These are phyloP conservation scores for Bryoerythrophyllum caledonicum DNA, from an alignment of 225 moss, liverwort and hornwort genomes.

Conservation along the genomic window DNA sequence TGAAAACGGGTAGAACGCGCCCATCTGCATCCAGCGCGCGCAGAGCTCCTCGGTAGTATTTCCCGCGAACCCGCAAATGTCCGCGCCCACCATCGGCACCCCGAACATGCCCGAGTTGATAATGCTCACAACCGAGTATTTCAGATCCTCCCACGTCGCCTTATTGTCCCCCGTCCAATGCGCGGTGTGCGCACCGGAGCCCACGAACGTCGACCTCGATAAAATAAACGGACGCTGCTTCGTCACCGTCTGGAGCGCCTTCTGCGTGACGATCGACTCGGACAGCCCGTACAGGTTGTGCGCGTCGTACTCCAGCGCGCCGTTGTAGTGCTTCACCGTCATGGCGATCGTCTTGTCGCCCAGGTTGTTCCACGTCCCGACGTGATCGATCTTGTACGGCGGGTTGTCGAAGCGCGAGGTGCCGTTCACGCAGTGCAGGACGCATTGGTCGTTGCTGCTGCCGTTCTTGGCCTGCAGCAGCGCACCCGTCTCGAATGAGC, in stretches of 20 bases:
- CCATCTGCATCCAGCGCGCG: conserved; percentile 71
- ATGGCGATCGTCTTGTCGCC: conserved; percentile 67
- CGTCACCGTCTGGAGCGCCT: conserved; percentile 44
- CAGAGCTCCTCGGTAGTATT: conserved; percentile 85
- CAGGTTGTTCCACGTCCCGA: conserved; percentile 35
- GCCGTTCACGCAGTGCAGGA: conserved; percentile 47
- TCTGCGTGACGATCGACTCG: conserved; percentile 61
- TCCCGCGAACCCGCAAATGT: conserved; percentile 72
- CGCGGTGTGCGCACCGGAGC: conserved; percentile 74
- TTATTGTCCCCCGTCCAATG: conserved; percentile 93
- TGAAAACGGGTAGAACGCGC: conserved; percentile 83
- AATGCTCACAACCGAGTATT: conserved; percentile 65
- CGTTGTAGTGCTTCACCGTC: conserved; percentile 59
- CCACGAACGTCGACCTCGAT: conserved; percentile 71
- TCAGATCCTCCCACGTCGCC: conserved; percentile 73
- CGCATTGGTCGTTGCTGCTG: conserved; percentile 31
- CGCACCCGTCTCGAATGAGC: conserved; percentile 32
- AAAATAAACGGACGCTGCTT: conserved; percentile 76
- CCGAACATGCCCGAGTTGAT: conserved; percentile 77
- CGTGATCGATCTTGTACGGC: conserved; percentile 70
- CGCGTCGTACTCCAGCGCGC: conserved; percentile 74
- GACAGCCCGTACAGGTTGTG: conserved; percentile 85
- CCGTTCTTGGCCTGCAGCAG: background rate
- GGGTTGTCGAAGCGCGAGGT: conserved; percentile 59
- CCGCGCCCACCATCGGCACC: conserved; percentile 85